Base-by-base conservation (phyloP, 495 filamentous ascomycete genomes). In the Xylona heveae region DNA sequence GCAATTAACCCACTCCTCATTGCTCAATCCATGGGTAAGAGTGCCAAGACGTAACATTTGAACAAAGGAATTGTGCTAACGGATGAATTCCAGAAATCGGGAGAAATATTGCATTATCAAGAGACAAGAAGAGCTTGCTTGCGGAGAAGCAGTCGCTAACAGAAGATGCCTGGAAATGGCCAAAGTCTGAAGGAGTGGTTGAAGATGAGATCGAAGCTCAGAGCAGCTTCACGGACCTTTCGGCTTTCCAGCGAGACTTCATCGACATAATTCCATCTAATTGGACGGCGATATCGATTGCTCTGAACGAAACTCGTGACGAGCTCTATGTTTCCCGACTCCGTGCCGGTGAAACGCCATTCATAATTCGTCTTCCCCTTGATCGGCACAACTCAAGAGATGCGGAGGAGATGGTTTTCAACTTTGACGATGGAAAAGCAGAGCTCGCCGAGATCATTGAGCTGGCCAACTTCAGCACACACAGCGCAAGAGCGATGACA, bases 271-370 rank as follows among this genome's bases (percentile, higher is more conserved):
- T 95, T 19, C 90, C 88, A 0, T 50, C 57, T 14, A 49, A 58
- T 15, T 97, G 88, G 88, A 81, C 72, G 24, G 80, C 79, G 4
- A 54, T 95, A 5, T 94, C 85, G 0, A 53, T 97, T 18, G 74
- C 78, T 0, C 45, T 95, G 12, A 85, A 74, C 44, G 79, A 88
- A 20, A 71, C 68, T 31, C 61, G 58, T 6, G 71, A 76, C 8
- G 85, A 94, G 38, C 72, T 97, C 9, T 74, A 73, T 37, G 68
- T 92, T 24, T 81, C 77, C 8, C 74, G 75, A 39, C 66, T 91
- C 15, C 68, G 78, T 36, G 57, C 68, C 21, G 69, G 67, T 12
- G 64, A 76, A 19, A 64, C 61, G 18, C 88, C 90, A 6, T 84
- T 95, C 40, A 64, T 88, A 27, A 52, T 97, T 16, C 73, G 81